Evolutionary conservation across 768 basidiomycete species (phyloP), one percentile per base, ranked within the genome.

Genomic region (Mycena pura): DNA sequence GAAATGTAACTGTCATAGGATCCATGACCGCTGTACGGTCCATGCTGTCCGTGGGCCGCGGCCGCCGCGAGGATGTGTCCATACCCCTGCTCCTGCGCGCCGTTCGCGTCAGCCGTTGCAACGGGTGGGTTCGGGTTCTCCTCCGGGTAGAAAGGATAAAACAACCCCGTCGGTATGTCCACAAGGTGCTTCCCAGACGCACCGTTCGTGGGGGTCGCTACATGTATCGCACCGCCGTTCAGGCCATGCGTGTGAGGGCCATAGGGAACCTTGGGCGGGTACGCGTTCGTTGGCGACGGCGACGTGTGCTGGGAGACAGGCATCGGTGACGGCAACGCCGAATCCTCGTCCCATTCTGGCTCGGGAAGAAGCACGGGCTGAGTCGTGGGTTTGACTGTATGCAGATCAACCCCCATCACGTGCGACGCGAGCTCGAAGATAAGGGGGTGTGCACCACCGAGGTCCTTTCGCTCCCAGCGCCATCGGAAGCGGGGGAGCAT

Each of bases 401-500:
- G 84, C n/a, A 93, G 78, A 70, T 89, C 84, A 46, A 90, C 86
- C 22, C 82, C 84, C 78, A 94, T 88, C 22, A 93, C 90, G 54
- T 86, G 86, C 74, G 93, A 91, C 0, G 90, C 92, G 46, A 95
- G 84, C 67, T 86, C 89, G 14, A 90, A 85, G 60, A 93, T 92
- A 50, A 93, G 84, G n/a, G 93, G 92, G 68, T 93, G 91, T 2
- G 87, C 88, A 41, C 90, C 91, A 41, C 87, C 87, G 54, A 85
- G 74, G 69, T 94, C 92, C 72, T 89, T 92, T 51, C 93, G 85
- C 69, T 93, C 91, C 93, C 93, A 95, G 63, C 93, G 87, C 93
- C 93, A 95, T 49, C 93, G 87, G 84, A 94, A 91, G 29, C 88
- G 88, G 3, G 93, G 93, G 11, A 94, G 84, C 86, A 93, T 91